Evolutionary conservation across 768 basidiomycete genomes (phyloP).

Genomic region (Scleroderma bovista): DNA sequence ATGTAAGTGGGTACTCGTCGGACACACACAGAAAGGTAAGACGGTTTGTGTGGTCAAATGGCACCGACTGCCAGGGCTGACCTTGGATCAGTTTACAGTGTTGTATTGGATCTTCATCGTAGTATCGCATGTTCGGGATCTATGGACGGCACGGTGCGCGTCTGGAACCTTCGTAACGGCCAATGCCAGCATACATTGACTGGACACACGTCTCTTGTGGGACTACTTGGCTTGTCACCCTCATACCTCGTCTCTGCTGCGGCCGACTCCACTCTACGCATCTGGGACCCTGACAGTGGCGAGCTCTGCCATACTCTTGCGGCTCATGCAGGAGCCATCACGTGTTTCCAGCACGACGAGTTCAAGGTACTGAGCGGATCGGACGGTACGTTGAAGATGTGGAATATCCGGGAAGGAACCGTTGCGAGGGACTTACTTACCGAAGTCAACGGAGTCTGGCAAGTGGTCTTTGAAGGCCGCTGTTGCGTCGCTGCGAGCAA

Average conservation of each 20-base stretch:
- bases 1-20: constrained; percentile 75
- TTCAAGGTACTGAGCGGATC: constrained; percentile 94
- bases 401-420: constrained; percentile 86
- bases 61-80: not conserved
- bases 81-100: constrained; percentile 73
- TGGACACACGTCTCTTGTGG: constrained; percentile 94
- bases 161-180: constrained; percentile 87
- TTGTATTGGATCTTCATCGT: constrained; percentile 81
- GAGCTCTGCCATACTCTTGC: constrained; percentile 76
- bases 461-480: constrained; percentile 90
- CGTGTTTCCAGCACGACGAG: constrained; percentile 98
- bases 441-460: constrained; percentile 95
- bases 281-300: constrained; percentile 90
- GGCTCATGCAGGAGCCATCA: constrained; percentile 96
- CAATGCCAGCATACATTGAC: constrained; percentile 74
- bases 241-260: constrained; percentile 93
- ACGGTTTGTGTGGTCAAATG: constrained; percentile 23
- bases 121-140: constrained; percentile 95
- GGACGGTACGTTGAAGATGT: constrained; percentile 97
- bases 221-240: constrained; percentile 83
- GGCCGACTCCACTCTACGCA: constrained; percentile 89
- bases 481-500: constrained; percentile 96
- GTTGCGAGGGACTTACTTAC: constrained; percentile 85
- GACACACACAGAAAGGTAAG: constrained; percentile 86
- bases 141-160: constrained; percentile 95